Conservation (phyloP, 2,329 filamentous ascomycete species). For the Ambrosiella cleistominuta region DNA sequence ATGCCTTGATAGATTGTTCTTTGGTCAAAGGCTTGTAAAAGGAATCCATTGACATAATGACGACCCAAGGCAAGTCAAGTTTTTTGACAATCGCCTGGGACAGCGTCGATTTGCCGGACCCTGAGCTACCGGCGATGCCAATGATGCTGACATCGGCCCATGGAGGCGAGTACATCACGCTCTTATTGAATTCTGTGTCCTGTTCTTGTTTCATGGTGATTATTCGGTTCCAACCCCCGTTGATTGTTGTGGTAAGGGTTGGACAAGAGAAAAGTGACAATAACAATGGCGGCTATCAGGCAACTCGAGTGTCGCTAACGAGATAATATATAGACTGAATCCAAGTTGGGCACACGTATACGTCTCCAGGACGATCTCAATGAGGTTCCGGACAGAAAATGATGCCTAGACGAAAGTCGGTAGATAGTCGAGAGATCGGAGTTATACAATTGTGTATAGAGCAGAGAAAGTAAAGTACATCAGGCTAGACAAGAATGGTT, state of each 20-base stretch:
- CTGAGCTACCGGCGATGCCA: slow-evolving; percentile 85
- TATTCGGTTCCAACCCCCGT: neutral
- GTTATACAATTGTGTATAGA: no score
- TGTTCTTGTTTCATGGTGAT: neutral
- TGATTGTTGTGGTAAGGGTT: neutral
- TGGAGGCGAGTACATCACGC: slow-evolving; percentile 56
- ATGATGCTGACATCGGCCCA: slow-evolving; percentile 97
- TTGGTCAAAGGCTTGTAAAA: slow-evolving; percentile 83
- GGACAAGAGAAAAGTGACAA: neutral
- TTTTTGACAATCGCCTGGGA: slow-evolving; percentile 80
- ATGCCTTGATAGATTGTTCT: slow-evolving; percentile 64
- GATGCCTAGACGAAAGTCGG: no score
- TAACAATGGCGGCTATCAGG: no score
- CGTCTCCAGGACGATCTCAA: no score
- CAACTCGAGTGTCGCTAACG: no score
- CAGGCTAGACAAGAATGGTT: no score
- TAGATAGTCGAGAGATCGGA: no score
- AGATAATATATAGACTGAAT: no score
- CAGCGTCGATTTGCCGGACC: slow-evolving; percentile 84
- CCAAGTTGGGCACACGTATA: no score
- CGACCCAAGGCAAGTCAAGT: slow-evolving; percentile 90
- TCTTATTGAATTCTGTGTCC: neutral
- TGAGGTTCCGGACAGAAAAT: no score
- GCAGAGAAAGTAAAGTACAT: no score
- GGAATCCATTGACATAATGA: slow-evolving; percentile 95